Evolutionary conservation across 108 stramenopile genomes (phyloP).

Genomic region (Seminavis robusta): DNA sequence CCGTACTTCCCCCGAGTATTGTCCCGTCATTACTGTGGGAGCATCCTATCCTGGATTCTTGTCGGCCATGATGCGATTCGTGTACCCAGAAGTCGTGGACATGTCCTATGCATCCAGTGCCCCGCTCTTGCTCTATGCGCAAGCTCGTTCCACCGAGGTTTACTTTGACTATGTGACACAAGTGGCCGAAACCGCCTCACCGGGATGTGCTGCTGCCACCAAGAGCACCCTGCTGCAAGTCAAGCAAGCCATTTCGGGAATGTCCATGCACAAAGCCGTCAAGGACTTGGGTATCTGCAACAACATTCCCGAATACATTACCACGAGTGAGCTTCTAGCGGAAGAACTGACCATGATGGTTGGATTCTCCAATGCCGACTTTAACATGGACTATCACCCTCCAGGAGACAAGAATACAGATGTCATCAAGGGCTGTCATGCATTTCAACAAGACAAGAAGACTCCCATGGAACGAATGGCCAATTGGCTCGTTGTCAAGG

Average conservation of each 20-base stretch:
- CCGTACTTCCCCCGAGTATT: slow-evolving; percentile 44
- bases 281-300: slow-evolving; percentile 40
- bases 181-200: slow-evolving; percentile 50
- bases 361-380: slow-evolving; percentile 56
- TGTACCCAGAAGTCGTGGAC: slow-evolving; percentile 62
- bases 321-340: slow-evolving; percentile 15
- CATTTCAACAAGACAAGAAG: slow-evolving; percentile 37
- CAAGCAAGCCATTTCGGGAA: slow-evolving; percentile 11
- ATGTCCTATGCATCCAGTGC: slow-evolving; percentile 64
- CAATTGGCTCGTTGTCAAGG: too few relatives aligned
- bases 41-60: slow-evolving; percentile 79
- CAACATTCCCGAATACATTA: slow-evolving; percentile 49
- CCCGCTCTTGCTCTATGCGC: slow-evolving; percentile 64
- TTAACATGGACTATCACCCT: slow-evolving; percentile 75
- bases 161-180: slow-evolving; percentile 67
- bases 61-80: slow-evolving; percentile 61
- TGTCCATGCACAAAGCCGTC: slow-evolving; percentile 14
- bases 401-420: slow-evolving; percentile 49
- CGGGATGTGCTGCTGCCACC: slow-evolving; percentile 54
- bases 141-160: slow-evolving; percentile 32
- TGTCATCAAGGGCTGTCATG: slow-evolving; percentile 45
- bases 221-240: slow-evolving; percentile 28
- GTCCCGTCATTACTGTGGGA: slow-evolving; percentile 76
- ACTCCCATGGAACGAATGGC: slow-evolving; percentile 26
- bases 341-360: slow-evolving; percentile 54